phyloP scores from a whole-genome alignment of 2,329 filamentous ascomycete species.

The Chaetomiaceae sp. region DNA sequence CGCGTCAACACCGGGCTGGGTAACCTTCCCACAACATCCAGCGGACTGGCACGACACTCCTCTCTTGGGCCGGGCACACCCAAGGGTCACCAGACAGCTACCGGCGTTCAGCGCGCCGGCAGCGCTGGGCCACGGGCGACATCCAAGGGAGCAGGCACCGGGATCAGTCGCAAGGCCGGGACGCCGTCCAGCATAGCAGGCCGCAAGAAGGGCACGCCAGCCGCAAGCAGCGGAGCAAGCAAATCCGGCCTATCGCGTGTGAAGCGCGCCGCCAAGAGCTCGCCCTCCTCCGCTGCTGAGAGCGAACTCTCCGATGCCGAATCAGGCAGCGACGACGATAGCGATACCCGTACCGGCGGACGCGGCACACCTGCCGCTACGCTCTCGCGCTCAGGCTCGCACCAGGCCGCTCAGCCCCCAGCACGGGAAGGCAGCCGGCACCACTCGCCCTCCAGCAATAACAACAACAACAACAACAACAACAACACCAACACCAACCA shows the following conservation, averaged over 20 bases:
- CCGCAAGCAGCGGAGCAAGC: constrained; percentile 27
- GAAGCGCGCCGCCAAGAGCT: constrained; percentile 55
- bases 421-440: constrained; percentile 20
- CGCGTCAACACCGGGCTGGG: constrained; percentile 44
- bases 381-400: constrained; percentile 20
- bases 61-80: constrained; percentile 59
- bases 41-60: constrained; percentile 54
- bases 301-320: constrained; percentile 61
- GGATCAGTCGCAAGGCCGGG: constrained; percentile 40
- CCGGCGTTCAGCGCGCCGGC: constrained; percentile 37
- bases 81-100: constrained; percentile 36
- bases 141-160: constrained; percentile 38
- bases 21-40: constrained; percentile 46
- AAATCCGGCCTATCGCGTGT: constrained; percentile 59
- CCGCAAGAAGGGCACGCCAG: constrained; percentile 44
- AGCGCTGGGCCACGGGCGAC: constrained; percentile 54
- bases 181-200: constrained; percentile 36
- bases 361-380: constrained; percentile 35
- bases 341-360: constrained; percentile 36
- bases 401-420: constrained; percentile 15
- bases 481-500: not conserved
- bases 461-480: not conserved
- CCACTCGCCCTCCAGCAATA: not conserved
- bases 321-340: constrained; percentile 47
- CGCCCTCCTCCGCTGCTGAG: constrained; percentile 56